Evolutionary conservation across 2,329 filamentous ascomycete genomes (phyloP).

Genomic region (Ophidiomyces ophidiicola): DNA sequence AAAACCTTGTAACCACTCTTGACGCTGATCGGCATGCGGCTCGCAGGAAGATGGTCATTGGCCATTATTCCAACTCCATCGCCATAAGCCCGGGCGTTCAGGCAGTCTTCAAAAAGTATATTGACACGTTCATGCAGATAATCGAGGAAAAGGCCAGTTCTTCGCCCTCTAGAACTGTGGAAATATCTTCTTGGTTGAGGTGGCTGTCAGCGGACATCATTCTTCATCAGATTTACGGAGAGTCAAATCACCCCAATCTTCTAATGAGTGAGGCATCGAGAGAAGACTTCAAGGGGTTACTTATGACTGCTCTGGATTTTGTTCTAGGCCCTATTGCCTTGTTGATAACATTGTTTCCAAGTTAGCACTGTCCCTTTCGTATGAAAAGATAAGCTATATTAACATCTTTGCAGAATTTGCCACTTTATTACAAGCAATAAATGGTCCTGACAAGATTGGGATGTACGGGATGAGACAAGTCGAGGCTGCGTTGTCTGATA

Average conservation of each 20-base stretch:
- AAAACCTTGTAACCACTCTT: conserved; percentile 15
- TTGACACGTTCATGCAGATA: conserved; percentile 12
- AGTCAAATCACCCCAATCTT: conserved; percentile 9
- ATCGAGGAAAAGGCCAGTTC: conserved; percentile 11
- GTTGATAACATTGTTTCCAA: conserved; percentile 13
- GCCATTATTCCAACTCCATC: conserved; percentile 13
- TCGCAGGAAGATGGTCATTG: conserved; percentile 13
- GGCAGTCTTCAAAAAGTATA: conserved; percentile 10
- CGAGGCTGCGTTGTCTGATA: conserved; percentile 8
- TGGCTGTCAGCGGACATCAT: conserved; percentile 16
- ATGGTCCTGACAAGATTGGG: conserved; percentile 6
- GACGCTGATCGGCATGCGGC: conserved; percentile 14
- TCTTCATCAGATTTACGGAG: conserved; percentile 13
- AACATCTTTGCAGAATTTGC: neutral
- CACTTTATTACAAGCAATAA: neutral
- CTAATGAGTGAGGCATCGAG: conserved; percentile 14
- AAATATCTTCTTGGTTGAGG: conserved; percentile 14
- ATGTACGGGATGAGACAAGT: conserved; percentile 13
- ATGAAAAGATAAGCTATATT: neutral
- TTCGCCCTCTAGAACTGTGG: conserved; percentile 10
- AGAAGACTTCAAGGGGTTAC: conserved; percentile 8
- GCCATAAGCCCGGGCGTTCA: conserved; percentile 11
- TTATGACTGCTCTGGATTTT: conserved; percentile 1
- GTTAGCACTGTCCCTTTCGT: conserved; percentile 7
- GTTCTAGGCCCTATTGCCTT: conserved; percentile 1